Percentiles rank a stretch among this genome's conserved stretches.
Evolutionary conservation across 495 filamentous ascomycete species (phyloP).

Genomic region (Ascobolus immersus): DNA sequence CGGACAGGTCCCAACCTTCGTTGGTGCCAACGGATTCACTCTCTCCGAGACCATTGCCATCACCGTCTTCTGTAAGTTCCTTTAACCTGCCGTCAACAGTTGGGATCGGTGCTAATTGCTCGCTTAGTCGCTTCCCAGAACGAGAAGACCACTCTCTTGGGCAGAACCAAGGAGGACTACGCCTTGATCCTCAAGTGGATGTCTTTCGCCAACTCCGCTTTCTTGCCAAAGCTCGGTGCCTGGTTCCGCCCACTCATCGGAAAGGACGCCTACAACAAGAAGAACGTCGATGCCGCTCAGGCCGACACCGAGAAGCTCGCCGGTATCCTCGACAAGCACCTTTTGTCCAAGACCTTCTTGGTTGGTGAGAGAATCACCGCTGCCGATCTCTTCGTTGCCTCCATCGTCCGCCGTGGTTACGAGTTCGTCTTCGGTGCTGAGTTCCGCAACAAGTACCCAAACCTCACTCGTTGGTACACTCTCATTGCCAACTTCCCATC

Average conservation of each 20-base stretch:
- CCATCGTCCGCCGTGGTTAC: constrained; percentile 60
- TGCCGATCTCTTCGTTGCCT: constrained; percentile 65
- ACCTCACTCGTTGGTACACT: constrained; percentile 77
- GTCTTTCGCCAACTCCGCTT: constrained; percentile 72
- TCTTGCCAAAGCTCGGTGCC: constrained; percentile 43
- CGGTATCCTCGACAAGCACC: constrained; percentile 55
- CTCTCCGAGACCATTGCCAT: constrained; percentile 83
- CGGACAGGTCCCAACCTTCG: constrained; percentile 76
- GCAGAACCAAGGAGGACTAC: constrained; percentile 99
- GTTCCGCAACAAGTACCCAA: constrained; percentile 55
- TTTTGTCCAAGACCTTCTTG: constrained; percentile 82
- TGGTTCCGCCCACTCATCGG: constrained; percentile 85
- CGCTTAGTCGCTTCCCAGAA: constrained; percentile 89
- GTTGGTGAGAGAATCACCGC: constrained; percentile 93
- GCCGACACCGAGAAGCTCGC: constrained; percentile 42
- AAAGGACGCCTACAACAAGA: constrained; percentile 83
- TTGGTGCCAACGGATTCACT: constrained; percentile 71
- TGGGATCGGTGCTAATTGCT: no score
- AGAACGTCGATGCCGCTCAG: constrained; percentile 55
- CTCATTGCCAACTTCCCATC: constrained; percentile 76
- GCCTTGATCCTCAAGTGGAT: constrained; percentile 93
- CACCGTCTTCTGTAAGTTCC: constrained; percentile 76
- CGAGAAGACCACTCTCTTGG: constrained; percentile 95
- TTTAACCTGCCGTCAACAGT: constrained; percentile 4
- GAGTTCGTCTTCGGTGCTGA: constrained; percentile 69